Evolutionary conservation across 2,329 filamentous ascomycete species (phyloP).

Genomic region (Aspergillus sp.): DNA sequence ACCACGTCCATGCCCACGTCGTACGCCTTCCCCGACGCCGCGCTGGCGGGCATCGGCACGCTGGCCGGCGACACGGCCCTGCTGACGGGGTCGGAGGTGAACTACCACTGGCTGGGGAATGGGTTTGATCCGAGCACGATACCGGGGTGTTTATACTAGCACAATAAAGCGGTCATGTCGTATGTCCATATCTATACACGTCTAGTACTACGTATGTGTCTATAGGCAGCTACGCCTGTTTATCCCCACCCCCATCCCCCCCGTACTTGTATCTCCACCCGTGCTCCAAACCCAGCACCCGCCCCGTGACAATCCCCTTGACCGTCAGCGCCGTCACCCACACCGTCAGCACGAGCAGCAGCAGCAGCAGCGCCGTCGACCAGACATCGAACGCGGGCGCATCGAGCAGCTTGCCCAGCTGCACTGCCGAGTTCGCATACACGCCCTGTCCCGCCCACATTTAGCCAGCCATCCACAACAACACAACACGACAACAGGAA

Average conservation of each 20-base stretch:
- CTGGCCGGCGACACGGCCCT: slow-evolving; percentile 4
- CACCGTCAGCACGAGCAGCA: slow-evolving; percentile 35
- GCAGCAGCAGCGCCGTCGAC: slow-evolving; percentile 34
- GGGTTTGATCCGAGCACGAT: slow-evolving; percentile 11
- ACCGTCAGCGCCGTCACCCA: slow-evolving; percentile 30
- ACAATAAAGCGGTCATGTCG: no score
- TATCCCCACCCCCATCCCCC: neutral
- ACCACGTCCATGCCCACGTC: neutral
- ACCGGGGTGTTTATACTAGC: slow-evolving; percentile 11
- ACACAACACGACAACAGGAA: neutral
- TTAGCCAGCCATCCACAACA: neutral
- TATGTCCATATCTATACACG: neutral
- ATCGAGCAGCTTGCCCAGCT: slow-evolving; percentile 38
- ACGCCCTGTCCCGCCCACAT: slow-evolving; percentile 30
- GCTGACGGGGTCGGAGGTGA: slow-evolving; percentile 8
- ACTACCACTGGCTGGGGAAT: slow-evolving; percentile 9
- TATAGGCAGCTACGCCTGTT: neutral
- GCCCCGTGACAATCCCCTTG: slow-evolving; percentile 27
- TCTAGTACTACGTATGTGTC: neutral
- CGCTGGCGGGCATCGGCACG: slow-evolving; percentile 2
- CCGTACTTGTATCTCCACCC: slow-evolving; percentile 17
- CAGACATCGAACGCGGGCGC: slow-evolving; percentile 39
- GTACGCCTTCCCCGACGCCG: slow-evolving; percentile 2
- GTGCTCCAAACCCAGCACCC: slow-evolving; percentile 27
- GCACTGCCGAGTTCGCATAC: slow-evolving; percentile 38